Conservation (phyloP, 345 rosid species). For the Citrus glauca region DNA sequence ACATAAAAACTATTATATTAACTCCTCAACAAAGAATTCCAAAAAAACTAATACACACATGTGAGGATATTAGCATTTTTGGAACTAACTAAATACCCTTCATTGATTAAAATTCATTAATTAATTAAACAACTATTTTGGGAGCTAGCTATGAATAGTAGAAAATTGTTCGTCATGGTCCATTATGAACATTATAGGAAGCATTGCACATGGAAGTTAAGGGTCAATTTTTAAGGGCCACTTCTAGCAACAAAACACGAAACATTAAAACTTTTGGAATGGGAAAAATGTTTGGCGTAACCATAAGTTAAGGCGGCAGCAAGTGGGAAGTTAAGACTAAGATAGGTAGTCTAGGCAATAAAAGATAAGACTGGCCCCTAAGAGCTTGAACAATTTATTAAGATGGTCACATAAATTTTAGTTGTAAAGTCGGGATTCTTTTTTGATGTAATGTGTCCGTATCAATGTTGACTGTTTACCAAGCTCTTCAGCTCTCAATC, state of each 20-base stretch:
- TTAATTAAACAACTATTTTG: background rate
- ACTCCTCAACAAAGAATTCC: too few relatives aligned
- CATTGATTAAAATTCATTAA: background rate
- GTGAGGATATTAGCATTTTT: too few relatives aligned
- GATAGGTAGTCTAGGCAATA: background rate
- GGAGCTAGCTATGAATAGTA: background rate
- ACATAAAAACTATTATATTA: too few relatives aligned
- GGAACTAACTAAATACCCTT: too few relatives aligned
- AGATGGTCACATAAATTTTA: background rate
- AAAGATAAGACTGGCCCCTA: background rate
- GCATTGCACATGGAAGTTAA: background rate
- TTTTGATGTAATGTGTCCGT: conserved; percentile 5
- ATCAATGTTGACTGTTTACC: conserved; percentile 26
- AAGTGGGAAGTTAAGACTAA: background rate
- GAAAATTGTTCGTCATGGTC: background rate
- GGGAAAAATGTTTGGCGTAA: background rate
- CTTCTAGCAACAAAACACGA: background rate
- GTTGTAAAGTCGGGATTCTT: background rate
- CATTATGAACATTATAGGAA: background rate
- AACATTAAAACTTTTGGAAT: background rate
- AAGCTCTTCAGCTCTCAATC: background rate
- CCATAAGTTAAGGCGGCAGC: background rate
- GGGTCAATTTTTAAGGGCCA: background rate
- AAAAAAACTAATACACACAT: too few relatives aligned
- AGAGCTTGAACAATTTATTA: background rate